Base-by-base conservation (phyloP, 352 stramenopile species). In the Pythium plurisporium region DNA sequence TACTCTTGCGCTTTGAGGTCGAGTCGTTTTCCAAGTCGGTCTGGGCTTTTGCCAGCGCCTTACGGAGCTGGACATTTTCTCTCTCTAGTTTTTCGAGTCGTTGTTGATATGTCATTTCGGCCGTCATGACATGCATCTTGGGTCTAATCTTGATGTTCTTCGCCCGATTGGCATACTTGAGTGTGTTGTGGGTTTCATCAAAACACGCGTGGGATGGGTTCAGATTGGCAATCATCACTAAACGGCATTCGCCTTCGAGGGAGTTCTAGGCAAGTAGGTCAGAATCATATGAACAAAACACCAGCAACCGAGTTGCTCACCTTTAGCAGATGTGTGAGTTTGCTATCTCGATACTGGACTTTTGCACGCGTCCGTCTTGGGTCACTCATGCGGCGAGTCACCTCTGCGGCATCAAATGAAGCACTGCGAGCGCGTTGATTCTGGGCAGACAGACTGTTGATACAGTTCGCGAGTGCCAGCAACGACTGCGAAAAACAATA, bases 141-240 rank as follows among this genome's bases (percentile, higher is more conserved):
- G 87, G 81, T 10, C 85, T 79, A 29, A 89, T 96, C 58, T 95
- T 94, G 68, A 96, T 96, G 55, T 94, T 94, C 65, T 96, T 96
- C 25, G 87, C 87, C 14, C 87, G 74, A 40, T 95, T 95, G 8
- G 87, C 87, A 45, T 84, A 86, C 72, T 96, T 96, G 19, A 96
- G 70, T 11, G 87, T 96, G 64, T 96, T 96, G 53, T 95, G 76
- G 2, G 83, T 94, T 59, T 96, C 87, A 46, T 96, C 87, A 51
- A 96, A 96, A 38, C 70, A 85, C 12, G 73, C 69, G 26, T 86
- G 71, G 1, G 87, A 82, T 30, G 77, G 76, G 45, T 83, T 91
- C 31, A 96, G 79, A 41, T 94, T 95, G 20, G 87, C 86, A 43
- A 96, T 96, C 87, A 96, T 96, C 4, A 96, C 80, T 12, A 91